Evolutionary conservation across 768 basidiomycete species (phyloP).

Genomic region (Lactarius tabidus): DNA sequence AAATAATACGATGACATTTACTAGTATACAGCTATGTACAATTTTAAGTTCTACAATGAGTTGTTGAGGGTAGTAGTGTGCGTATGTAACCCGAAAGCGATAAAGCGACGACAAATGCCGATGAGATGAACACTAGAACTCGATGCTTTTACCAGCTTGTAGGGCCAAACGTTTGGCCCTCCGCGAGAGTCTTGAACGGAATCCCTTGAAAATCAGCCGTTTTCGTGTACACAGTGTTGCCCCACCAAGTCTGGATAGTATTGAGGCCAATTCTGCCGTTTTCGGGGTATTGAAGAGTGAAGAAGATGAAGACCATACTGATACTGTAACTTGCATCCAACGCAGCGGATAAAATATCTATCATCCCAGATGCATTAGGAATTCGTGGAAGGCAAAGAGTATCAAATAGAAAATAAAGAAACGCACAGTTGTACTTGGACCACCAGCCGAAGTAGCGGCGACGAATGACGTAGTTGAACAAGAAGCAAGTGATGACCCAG

Average conservation of each 20-base stretch:
- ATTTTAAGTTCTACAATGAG: too few species aligned
- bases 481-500: constrained; percentile 36
- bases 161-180: not conserved
- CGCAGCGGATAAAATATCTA: constrained; percentile 63
- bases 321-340: constrained; percentile 64
- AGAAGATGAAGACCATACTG: constrained; percentile 52
- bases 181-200: not conserved
- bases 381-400: constrained; percentile 24
- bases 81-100: not conserved
- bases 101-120: not conserved
- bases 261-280: constrained; percentile 40
- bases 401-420: constrained; percentile 11
- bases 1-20: too few species aligned
- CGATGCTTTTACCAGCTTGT: not conserved
- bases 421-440: constrained; percentile 36
- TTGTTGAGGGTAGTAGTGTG: not conserved
- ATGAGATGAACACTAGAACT: not conserved
- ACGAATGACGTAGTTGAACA: constrained; percentile 35
- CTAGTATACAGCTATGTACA: too few species aligned
- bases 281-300: constrained; percentile 56
- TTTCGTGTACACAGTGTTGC: constrained; percentile 31
- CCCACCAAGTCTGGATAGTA: constrained; percentile 64
- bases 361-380: constrained; percentile 27
- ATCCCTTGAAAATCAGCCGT: not conserved
- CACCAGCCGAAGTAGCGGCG: constrained; percentile 34